Percentiles rank a stretch among this genome's conserved stretches.
These are phyloP conservation scores for Dactylellina cionopaga DNA, from an alignment of 2,329 filamentous ascomycete species.

Conservation along the genomic window DNA sequence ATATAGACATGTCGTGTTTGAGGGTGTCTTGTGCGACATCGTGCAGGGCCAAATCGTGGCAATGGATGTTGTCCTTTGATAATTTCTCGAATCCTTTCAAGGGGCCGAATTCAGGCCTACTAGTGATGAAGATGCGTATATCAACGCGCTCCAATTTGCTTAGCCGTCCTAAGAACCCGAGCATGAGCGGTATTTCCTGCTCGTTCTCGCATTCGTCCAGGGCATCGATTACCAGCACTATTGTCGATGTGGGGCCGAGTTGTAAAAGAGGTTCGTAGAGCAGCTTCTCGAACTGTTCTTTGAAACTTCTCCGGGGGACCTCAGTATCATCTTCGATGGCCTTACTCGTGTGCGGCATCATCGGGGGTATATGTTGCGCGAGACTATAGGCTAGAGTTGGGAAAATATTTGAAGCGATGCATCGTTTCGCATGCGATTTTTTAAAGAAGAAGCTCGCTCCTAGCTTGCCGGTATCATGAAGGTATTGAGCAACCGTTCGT, in stretches of 20 bases:
- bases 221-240: constrained; percentile 13
- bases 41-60: background rate
- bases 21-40: background rate
- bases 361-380: constrained; percentile 55
- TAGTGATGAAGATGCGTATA: constrained; percentile 5
- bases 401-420: constrained; percentile 60
- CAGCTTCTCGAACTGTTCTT: constrained; percentile 1
- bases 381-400: constrained; percentile 62
- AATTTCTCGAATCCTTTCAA: background rate
- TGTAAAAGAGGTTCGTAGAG: background rate
- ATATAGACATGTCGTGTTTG: background rate
- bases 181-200: background rate
- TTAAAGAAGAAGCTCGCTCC: constrained; percentile 58
- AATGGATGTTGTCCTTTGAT: background rate
- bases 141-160: background rate
- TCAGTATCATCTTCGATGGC: background rate
- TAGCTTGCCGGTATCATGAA: background rate
- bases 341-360: constrained; percentile 51
- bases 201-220: constrained; percentile 21
- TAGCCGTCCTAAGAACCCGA: background rate
- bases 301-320: background rate
- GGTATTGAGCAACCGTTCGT: background rate
- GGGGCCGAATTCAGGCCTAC: background rate
- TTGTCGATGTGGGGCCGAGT: background rate
- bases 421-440: constrained; percentile 61